Evolutionary conservation across 371 early-diverging fungal species (phyloP).

Genomic region (Chytridium lagenaria): DNA sequence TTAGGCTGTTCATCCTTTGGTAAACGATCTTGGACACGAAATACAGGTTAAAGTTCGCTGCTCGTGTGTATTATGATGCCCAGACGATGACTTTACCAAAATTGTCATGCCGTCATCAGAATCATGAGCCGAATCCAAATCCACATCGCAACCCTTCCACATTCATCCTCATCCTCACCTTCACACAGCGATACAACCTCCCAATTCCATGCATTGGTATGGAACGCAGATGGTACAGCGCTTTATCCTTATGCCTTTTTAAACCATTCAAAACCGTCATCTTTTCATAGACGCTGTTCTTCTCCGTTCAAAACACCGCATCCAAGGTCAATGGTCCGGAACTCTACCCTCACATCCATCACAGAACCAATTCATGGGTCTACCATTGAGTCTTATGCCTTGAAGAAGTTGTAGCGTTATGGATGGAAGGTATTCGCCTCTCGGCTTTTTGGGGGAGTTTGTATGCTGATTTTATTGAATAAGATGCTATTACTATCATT

Average conservation of each 20-base stretch:
- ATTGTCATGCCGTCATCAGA: too few species aligned
- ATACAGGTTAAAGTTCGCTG: too few species aligned
- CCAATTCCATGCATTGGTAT: neutral
- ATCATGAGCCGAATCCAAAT: too few species aligned
- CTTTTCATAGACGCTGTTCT: conserved; percentile 15
- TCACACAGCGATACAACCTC: neutral
- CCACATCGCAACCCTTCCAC: too few species aligned
- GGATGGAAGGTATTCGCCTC: conserved; percentile 5
- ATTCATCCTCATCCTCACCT: neutral
- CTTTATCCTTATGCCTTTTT: neutral
- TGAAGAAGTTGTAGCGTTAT: conserved; percentile 21
- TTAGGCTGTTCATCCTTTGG: too few species aligned
- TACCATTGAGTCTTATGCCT: conserved; percentile 15
- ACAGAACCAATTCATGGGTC: conserved; percentile 23
- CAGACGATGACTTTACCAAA: too few species aligned
- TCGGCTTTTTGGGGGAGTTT: neutral
- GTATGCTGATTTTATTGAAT: neutral
- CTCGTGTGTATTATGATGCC: too few species aligned
- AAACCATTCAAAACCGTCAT: neutral
- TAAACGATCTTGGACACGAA: too few species aligned
- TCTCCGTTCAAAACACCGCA: conserved; percentile 21
- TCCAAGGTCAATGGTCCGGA: conserved; percentile 26
- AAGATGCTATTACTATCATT: neutral
- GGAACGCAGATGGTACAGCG: neutral
- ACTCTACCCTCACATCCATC: conserved; percentile 17